Conservation (phyloP, 352 stramenopile species). For the Phytophthora crassamura region DNA sequence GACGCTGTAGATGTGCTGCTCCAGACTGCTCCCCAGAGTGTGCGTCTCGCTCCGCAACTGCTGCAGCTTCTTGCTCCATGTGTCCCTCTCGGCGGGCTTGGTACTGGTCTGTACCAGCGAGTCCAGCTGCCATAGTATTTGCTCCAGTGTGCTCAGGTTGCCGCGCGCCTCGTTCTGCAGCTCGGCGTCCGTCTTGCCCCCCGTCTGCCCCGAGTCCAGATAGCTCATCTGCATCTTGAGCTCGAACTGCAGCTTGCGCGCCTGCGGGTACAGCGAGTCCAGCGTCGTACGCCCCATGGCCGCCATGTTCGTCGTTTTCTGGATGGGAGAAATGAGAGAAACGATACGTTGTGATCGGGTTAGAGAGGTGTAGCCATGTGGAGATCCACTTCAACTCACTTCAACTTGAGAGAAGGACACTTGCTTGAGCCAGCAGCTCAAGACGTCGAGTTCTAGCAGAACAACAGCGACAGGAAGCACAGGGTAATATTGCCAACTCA, state of each 20-base stretch:
- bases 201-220: conserved; percentile 66
- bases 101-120: conserved; percentile 74
- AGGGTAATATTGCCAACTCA: too few relatives aligned
- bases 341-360: conserved; percentile 7
- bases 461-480: too few relatives aligned
- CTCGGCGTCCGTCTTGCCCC: conserved; percentile 60
- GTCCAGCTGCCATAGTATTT: conserved; percentile 84
- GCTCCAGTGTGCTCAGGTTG: conserved; percentile 77
- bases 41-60: conserved; percentile 80
- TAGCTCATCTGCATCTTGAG: conserved; percentile 92
- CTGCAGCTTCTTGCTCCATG: conserved; percentile 83
- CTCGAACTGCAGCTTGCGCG: conserved; percentile 87
- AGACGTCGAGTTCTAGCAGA: too few relatives aligned
- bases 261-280: conserved; percentile 80
- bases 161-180: conserved; percentile 70
- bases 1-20: conserved; percentile 80
- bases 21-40: conserved; percentile 65
- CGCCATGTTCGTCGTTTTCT: conserved; percentile 15
- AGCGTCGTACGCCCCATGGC: conserved; percentile 47
- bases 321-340: not conserved
- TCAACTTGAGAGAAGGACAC: too few relatives aligned
- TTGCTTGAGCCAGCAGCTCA: too few relatives aligned
- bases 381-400: too few relatives aligned
- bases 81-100: conserved; percentile 63
- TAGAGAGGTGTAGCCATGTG: conserved; percentile 18